A percentile compares a stretch with the other conserved stretches of the same genome.
Evolutionary conservation across 768 basidiomycete species (phyloP).

Genomic region (Exidia glandulosa): DNA sequence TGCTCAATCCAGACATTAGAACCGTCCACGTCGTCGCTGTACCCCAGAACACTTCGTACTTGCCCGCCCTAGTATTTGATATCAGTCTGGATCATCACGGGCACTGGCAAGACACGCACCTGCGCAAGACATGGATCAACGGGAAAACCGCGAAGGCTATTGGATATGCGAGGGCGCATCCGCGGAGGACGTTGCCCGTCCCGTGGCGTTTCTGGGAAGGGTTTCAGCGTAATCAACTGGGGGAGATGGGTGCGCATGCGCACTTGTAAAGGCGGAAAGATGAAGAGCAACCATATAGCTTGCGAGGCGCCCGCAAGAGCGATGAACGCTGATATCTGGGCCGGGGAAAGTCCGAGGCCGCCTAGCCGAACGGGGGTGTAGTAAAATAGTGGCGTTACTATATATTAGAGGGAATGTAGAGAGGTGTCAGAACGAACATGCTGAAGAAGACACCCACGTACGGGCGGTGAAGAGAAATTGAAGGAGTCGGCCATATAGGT

Average conservation of each 20-base stretch:
- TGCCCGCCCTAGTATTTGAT: background rate
- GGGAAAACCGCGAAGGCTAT: background rate
- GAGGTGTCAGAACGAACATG: background rate
- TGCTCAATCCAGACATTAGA: background rate
- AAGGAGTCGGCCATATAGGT: background rate
- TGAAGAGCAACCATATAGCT: background rate
- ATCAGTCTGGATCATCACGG: background rate
- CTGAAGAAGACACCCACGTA: background rate
- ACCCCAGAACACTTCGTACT: background rate
- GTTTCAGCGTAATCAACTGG: no score
- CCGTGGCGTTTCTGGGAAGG: constrained; percentile 1
- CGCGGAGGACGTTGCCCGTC: background rate
- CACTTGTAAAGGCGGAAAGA: constrained; percentile 1
- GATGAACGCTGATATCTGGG: constrained; percentile 1
- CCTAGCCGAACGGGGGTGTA: constrained; percentile 6
- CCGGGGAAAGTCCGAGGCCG: constrained; percentile 1
- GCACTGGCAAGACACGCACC: background rate
- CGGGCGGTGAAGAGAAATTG: background rate
- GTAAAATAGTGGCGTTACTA: constrained; percentile 2
- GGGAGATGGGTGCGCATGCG: no score
- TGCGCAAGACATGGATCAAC: background rate
- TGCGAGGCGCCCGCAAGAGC: background rate
- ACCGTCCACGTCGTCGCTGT: background rate
- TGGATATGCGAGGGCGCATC: background rate
- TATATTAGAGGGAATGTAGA: background rate